phyloP scores from a whole-genome alignment of 2,329 filamentous ascomycete genomes.

The Lomentospora prolificans region DNA sequence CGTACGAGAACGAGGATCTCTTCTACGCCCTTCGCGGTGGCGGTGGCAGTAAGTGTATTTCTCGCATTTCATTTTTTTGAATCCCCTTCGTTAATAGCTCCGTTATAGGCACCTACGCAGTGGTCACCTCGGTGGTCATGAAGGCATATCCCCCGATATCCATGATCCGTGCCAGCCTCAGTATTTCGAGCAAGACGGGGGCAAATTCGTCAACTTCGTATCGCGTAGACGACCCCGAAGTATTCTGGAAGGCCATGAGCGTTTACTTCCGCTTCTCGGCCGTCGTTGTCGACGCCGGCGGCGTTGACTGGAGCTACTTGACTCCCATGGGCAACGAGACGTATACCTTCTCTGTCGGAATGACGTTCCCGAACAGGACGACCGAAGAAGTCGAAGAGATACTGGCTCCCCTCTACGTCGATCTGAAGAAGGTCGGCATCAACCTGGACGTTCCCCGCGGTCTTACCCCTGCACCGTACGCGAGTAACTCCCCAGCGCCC shows the following conservation, averaged over 20 bases:
- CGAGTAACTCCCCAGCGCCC: slow-evolving; percentile 6
- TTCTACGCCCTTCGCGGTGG: slow-evolving; percentile 41
- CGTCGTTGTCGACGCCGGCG: slow-evolving; percentile 23
- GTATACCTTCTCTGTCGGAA: slow-evolving; percentile 17
- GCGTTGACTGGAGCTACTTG: slow-evolving; percentile 25
- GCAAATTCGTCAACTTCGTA: slow-evolving; percentile 11
- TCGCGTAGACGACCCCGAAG: slow-evolving; percentile 16
- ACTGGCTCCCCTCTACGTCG: slow-evolving; percentile 29
- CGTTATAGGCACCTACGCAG: slow-evolving; percentile 27
- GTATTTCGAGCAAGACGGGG: neutral
- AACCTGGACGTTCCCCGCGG: neutral
- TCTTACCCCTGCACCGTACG: slow-evolving; percentile 13
- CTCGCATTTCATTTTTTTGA: too few species aligned
- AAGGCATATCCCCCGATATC: slow-evolving; percentile 23
- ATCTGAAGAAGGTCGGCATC: slow-evolving; percentile 16
- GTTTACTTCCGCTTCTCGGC: slow-evolving; percentile 23
- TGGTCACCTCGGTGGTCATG: slow-evolving; percentile 28
- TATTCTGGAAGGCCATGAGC: slow-evolving; percentile 20
- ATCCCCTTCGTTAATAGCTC: too few species aligned
- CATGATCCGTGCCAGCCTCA: slow-evolving; percentile 19
- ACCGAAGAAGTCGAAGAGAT: slow-evolving; percentile 25
- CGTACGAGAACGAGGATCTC: slow-evolving; percentile 31
- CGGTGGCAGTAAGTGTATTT: slow-evolving; percentile 16
- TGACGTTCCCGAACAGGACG: slow-evolving; percentile 21
- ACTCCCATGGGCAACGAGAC: slow-evolving; percentile 14